Evolutionary conservation across 495 filamentous ascomycete genomes (phyloP), one percentile per base, ranked within the genome.

Genomic region (Talaromyces wortmannii): DNA sequence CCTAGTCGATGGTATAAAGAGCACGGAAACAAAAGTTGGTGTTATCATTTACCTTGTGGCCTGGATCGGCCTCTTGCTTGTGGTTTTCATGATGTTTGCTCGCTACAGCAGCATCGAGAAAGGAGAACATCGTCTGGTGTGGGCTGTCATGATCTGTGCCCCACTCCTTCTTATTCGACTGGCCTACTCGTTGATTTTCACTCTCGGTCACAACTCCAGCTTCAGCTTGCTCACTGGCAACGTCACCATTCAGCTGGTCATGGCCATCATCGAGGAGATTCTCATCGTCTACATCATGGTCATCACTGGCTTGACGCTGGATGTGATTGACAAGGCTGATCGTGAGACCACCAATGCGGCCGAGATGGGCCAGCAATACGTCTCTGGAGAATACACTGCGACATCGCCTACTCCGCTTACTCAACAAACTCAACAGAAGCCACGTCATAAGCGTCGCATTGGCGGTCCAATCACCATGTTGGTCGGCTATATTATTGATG

Each of bases 91-190:
- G 32, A 17, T 51, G 2, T 45, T 47, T 48, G 6, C 49, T 4
- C 64, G 40, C 6, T 52, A 49, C 43, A 32, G 12, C 6, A 50
- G 53, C n/a, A 57, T 66, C 13, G 59, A 64, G 56, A 55, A 55
- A 1, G 65, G 66, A 33, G 74, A 77, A 57, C 63, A 67, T 36
- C 62, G 70, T 10, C 55, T 70, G 17, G 31, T 76, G 11, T 42
- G 68, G 8, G 74, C 70, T 4, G 67, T 74, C 17, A 61, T 58
- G 0, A 31, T 72, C 15, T 63, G 66, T 2, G 55, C 65, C 2
- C 70, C 70, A 3, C 66, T 78, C 51, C 59, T 78, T 29, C 55
- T 74, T n/a, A 61, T 77, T 17, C 67, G 75, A 11, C 46, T 77
- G 1, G 50, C 75, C 36, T 78, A 78, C 56, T 60, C 62, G 7